Conservation (phyloP, 2,329 filamentous ascomycete species). For the Coleophoma crateriformis region DNA sequence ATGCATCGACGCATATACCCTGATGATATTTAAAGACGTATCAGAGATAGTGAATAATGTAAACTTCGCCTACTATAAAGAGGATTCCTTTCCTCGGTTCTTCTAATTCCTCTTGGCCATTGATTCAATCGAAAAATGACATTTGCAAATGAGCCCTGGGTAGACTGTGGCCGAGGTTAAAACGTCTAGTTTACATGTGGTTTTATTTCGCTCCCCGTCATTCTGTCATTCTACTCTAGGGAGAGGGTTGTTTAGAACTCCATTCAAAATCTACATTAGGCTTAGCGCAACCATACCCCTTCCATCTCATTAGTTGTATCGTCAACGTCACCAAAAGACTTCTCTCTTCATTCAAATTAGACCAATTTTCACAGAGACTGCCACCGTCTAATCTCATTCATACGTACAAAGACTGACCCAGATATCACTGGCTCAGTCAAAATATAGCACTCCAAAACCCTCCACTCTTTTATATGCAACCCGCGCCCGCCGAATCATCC, state of each 20-base stretch:
- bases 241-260: too few relatives aligned
- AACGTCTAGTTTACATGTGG: too few relatives aligned
- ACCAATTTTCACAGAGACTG: constrained; percentile 1
- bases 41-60: too few relatives aligned
- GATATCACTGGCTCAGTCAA: constrained; percentile 27
- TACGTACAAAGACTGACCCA: constrained; percentile 23
- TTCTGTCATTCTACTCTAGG: too few relatives aligned
- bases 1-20: constrained; percentile 10
- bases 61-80: too few relatives aligned
- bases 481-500: constrained; percentile 45
- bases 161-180: too few relatives aligned
- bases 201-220: too few relatives aligned
- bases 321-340: neutral
- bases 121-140: too few relatives aligned
- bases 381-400: constrained; percentile 5
- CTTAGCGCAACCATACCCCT: neutral
- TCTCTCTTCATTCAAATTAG: neutral
- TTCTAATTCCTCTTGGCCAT: too few relatives aligned
- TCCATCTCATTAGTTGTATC: neutral
- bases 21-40: too few relatives aligned
- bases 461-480: constrained; percentile 57
- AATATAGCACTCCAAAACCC: constrained; percentile 7
- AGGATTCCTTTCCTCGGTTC: too few relatives aligned
- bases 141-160: too few relatives aligned
- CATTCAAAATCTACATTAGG: neutral